A percentile compares a stretch with the other conserved stretches of the same genome.
Conservation (phyloP, 1,284 basidiomycete genomes). For the Trametes sp. region DNA sequence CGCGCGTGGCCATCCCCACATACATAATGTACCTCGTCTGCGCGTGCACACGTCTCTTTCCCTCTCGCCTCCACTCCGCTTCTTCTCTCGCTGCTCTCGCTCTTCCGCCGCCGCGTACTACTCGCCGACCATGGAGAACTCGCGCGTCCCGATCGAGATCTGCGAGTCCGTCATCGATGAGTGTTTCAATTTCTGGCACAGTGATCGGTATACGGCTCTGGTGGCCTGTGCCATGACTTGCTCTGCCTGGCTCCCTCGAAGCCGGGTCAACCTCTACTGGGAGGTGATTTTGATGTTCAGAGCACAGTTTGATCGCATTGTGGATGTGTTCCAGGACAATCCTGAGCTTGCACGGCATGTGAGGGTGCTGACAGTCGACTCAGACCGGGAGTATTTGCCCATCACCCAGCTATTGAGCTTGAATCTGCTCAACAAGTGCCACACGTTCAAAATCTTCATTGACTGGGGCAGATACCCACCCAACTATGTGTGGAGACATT, state of each 20-base stretch:
- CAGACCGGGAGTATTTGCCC: too few species aligned
- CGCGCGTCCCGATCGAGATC: background rate
- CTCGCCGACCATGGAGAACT: background rate
- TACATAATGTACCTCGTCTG: background rate
- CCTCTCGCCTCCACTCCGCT: background rate
- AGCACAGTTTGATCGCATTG: background rate
- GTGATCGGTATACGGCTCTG: background rate
- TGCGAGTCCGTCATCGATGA: background rate
- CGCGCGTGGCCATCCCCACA: too few species aligned
- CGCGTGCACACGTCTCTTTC: background rate
- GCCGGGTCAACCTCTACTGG: background rate
- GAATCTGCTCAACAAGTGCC: too few species aligned
- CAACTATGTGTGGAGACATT: too few species aligned
- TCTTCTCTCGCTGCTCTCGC: background rate
- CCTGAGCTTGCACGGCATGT: background rate
- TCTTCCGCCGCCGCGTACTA: too few species aligned
- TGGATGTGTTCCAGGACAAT: background rate
- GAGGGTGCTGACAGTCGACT: too few species aligned
- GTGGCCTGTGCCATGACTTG: background rate
- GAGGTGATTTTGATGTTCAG: background rate
- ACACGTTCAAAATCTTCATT: too few species aligned
- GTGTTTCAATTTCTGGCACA: background rate
- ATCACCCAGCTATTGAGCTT: too few species aligned
- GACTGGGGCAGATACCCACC: too few species aligned
- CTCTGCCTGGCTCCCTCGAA: background rate